Percentiles rank a stretch among this genome's conserved stretches.
These are phyloP conservation scores for Globisporangium megalacanthum DNA, from an alignment of 352 stramenopile genomes.

Conservation along the genomic window DNA sequence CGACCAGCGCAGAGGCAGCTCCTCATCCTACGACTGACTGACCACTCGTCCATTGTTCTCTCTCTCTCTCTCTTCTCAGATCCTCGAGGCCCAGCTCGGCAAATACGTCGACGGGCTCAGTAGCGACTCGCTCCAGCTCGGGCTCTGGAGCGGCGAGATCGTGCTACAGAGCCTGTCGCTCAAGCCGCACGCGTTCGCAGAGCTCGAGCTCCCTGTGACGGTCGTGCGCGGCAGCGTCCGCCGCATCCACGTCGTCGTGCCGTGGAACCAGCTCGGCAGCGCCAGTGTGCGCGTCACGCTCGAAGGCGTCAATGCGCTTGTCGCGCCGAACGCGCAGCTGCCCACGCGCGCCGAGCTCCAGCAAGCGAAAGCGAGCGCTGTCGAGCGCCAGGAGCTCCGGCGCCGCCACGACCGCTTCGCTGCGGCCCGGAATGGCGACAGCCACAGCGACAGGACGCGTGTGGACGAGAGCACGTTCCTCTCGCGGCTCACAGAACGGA, in stretches of 20 bases:
- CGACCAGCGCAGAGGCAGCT: no score
- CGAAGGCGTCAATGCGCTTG: conserved; percentile 65
- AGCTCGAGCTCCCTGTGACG: conserved; percentile 66
- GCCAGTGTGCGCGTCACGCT: conserved; percentile 72
- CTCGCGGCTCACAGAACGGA: conserved; percentile 63
- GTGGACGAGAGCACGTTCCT: conserved; percentile 81
- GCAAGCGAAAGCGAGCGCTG: conserved; percentile 47
- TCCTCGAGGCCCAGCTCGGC: conserved; percentile 73
- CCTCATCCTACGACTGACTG: no score
- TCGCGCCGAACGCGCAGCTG: conserved; percentile 53
- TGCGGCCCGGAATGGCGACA: conserved; percentile 26
- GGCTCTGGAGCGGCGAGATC: conserved; percentile 80
- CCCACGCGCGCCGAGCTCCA: conserved; percentile 43
- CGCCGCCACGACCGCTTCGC: conserved; percentile 66
- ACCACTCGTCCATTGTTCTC: not conserved
- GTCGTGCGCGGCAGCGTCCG: conserved; percentile 52
- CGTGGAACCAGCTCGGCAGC: conserved; percentile 81
- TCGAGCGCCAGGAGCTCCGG: conserved; percentile 66
- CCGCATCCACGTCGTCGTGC: conserved; percentile 72
- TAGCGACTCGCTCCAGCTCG: conserved; percentile 76
- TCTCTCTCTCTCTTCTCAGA: conserved; percentile 13
- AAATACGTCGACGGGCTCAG: conserved; percentile 80
- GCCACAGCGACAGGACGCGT: not conserved
- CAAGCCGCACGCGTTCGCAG: conserved; percentile 71
- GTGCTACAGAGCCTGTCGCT: conserved; percentile 63